These are phyloP conservation scores for Cornus controversa DNA, from an alignment of 148 eudicot species.

Conservation along the genomic window DNA sequence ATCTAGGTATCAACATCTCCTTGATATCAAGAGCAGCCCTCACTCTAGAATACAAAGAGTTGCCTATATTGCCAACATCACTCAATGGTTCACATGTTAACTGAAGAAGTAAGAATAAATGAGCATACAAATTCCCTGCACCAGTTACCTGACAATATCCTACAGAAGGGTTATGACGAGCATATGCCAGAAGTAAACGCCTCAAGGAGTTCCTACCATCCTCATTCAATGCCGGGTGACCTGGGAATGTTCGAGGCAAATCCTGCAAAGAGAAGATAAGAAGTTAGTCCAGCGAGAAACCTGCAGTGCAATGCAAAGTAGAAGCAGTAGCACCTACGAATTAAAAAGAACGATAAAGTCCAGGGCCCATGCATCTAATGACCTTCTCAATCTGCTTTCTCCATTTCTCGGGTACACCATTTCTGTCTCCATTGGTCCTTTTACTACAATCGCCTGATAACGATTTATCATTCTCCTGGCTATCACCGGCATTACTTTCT, in stretches of 20 bases:
- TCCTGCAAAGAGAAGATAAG: conserved; percentile 63
- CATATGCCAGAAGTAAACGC: conserved; percentile 86
- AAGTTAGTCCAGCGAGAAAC: conserved; percentile 49
- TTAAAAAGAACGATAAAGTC: conserved; percentile 58
- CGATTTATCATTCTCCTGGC: conserved; percentile 21
- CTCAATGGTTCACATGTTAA: background rate
- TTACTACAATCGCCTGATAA: conserved; percentile 20
- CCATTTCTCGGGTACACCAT: conserved; percentile 48
- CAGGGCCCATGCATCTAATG: conserved; percentile 71
- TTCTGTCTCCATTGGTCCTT: conserved; percentile 20
- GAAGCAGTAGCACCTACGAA: conserved; percentile 69
- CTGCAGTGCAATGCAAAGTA: conserved; percentile 30
- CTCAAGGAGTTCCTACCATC: conserved; percentile 81
- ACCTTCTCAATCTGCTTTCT: conserved; percentile 99
- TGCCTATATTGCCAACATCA: background rate
- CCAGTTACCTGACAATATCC: conserved; percentile 92
- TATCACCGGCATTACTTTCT: conserved; percentile 35
- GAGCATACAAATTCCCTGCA: background rate
- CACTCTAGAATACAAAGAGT: background rate
- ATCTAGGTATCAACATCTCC: background rate
- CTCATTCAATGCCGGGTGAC: conserved; percentile 93
- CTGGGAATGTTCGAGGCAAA: conserved; percentile 90
- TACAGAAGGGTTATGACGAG: conserved; percentile 87
- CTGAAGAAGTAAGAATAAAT: background rate
- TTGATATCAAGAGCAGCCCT: background rate